Conservation (phyloP, 495 filamentous ascomycete species). For the Daldinia concentrica region DNA sequence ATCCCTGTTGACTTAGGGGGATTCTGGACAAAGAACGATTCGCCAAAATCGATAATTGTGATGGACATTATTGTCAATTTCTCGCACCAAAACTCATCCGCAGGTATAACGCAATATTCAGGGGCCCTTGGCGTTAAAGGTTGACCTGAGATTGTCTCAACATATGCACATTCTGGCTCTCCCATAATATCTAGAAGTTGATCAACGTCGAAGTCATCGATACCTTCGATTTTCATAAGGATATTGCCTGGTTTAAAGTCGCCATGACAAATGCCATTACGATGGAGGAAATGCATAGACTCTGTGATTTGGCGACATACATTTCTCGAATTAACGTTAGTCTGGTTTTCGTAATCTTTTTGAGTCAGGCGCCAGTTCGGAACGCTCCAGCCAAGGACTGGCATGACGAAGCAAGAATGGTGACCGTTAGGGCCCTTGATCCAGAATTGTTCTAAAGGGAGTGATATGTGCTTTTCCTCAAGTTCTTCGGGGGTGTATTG, state of each 20-base stretch:
- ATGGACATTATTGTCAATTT: conserved; percentile 11
- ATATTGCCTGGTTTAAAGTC: conserved; percentile 43
- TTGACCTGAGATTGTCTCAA: conserved; percentile 11
- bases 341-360: not conserved
- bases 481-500: conserved; percentile 5
- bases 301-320: conserved; percentile 40
- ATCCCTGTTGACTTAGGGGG: conserved; percentile 25
- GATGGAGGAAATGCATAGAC: conserved; percentile 37
- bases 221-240: conserved; percentile 38
- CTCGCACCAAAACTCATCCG: not conserved
- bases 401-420: conserved; percentile 51
- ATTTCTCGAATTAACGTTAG: not conserved
- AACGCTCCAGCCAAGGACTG: conserved; percentile 15
- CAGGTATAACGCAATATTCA: conserved; percentile 29
- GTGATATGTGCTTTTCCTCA: conserved; percentile 17
- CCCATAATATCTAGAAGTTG: conserved; percentile 24
- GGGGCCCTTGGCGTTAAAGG: conserved; percentile 22
- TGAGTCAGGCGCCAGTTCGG: not conserved
- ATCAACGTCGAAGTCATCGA: conserved; percentile 31
- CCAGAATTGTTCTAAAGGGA: conserved; percentile 48
- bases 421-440: conserved; percentile 52
- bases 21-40: conserved; percentile 26
- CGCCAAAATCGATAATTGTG: conserved; percentile 44
- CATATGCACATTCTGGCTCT: not conserved
- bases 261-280: conserved; percentile 42